Evolutionary conservation across 2,329 filamentous ascomycete species (phyloP).

Genomic region (Hymenoscyphus linearis): DNA sequence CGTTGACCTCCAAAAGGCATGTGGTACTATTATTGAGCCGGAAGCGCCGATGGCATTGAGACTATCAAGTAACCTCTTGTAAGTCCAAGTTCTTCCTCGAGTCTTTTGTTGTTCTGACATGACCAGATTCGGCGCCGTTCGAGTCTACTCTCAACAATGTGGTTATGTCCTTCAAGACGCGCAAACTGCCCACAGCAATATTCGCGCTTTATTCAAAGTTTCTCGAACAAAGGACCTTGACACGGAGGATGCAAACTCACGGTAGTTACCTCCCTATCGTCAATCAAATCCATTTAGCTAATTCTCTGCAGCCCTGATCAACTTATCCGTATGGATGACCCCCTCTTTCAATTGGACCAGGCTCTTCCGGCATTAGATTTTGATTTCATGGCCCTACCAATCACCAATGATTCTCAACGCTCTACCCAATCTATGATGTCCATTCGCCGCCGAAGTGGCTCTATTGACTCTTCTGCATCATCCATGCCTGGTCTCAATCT

Average conservation of each 20-base stretch:
- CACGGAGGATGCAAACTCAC: constrained; percentile 63
- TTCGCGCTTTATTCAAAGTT: constrained; percentile 61
- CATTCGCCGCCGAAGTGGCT: constrained; percentile 26
- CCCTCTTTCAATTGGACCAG: constrained; percentile 67
- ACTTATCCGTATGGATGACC: constrained; percentile 76
- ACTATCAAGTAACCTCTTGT: constrained; percentile 83
- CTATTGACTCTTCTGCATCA: constrained; percentile 15
- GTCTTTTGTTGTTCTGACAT: constrained; percentile 15
- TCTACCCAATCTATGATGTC: constrained; percentile 32
- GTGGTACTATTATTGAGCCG: constrained; percentile 79
- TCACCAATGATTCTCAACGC: constrained; percentile 20
- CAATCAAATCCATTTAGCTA: neutral
- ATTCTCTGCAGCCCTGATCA: constrained; percentile 57
- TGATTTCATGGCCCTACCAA: constrained; percentile 39
- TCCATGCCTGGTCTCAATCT: constrained; percentile 42
- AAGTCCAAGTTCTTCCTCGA: constrained; percentile 25
- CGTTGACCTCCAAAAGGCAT: constrained; percentile 82
- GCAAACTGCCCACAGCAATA: constrained; percentile 66
- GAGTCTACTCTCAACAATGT: constrained; percentile 84
- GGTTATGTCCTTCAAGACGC: constrained; percentile 78
- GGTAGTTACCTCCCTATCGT: constrained; percentile 43
- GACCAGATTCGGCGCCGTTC: constrained; percentile 67
- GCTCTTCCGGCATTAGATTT: constrained; percentile 52
- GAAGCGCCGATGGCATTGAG: constrained; percentile 84
- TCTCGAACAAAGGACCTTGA: constrained; percentile 59